A percentile compares a stretch with the other conserved stretches of the same genome.
These are phyloP conservation scores for Ascochyta koolunga DNA, from an alignment of 2,329 filamentous ascomycete genomes.

Conservation along the genomic window DNA sequence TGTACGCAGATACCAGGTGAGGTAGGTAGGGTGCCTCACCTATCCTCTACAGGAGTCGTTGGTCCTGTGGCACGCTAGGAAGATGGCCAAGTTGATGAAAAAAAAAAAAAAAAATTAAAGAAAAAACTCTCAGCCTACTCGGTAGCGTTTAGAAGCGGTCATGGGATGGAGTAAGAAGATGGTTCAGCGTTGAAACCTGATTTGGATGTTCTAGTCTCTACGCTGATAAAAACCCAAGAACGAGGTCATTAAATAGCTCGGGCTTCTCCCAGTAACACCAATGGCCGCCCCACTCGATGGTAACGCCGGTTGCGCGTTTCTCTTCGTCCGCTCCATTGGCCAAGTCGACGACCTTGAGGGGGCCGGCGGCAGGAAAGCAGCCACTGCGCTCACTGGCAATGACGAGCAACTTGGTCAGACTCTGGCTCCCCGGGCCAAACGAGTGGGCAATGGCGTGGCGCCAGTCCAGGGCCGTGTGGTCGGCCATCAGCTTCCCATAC, in stretches of 20 bases:
- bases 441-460: constrained; percentile 27
- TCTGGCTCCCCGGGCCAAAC: constrained; percentile 24
- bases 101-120: no score
- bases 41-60: no score
- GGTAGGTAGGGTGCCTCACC: no score
- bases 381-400: constrained; percentile 37
- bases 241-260: constrained; percentile 30
- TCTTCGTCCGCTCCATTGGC: constrained; percentile 20
- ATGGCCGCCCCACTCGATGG: constrained; percentile 36
- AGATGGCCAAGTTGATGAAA: no score
- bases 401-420: constrained; percentile 27
- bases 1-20: background rate
- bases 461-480: constrained; percentile 39
- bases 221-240: constrained; percentile 17
- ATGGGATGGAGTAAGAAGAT: no score
- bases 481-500: constrained; percentile 40
- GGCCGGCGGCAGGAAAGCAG: constrained; percentile 35
- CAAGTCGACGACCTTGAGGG: constrained; percentile 29
- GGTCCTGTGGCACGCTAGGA: no score
- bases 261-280: constrained; percentile 43
- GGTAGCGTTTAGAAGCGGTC: no score
- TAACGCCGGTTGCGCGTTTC: constrained; percentile 24
- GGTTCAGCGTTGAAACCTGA: no score
- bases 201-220: no score
- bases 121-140: no score